These are phyloP conservation scores for Coemansia sp. DNA, from an alignment of 192 early-diverging fungal genomes.

Conservation along the genomic window DNA sequence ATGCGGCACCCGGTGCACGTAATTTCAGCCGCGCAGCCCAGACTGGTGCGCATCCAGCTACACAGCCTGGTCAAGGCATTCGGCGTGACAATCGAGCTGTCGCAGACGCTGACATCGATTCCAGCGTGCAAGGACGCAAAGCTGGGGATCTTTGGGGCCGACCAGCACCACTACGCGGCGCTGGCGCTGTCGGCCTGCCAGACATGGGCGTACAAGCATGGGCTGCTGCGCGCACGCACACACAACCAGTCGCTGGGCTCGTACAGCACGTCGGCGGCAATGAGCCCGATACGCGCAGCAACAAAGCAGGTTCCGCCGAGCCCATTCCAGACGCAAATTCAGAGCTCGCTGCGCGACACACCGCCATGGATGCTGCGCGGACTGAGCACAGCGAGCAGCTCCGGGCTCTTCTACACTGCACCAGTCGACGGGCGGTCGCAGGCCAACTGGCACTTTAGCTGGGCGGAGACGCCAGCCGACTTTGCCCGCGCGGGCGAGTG, in stretches of 20 bases:
- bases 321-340: constrained; percentile 15
- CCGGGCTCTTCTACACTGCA: constrained; percentile 21
- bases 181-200: constrained; percentile 37
- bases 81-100: constrained; percentile 30
- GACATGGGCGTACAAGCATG: constrained; percentile 31
- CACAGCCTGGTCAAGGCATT: constrained; percentile 21
- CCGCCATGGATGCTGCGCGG: constrained; percentile 47
- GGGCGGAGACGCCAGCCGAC: constrained; percentile 38
- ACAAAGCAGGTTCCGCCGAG: constrained; percentile 17
- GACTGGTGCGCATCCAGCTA: constrained; percentile 33
- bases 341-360: constrained; percentile 14
- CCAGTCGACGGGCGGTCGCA: constrained; percentile 1
- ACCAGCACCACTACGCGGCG: constrained; percentile 31
- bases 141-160: constrained; percentile 30
- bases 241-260: constrained; percentile 24
- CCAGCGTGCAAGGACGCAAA: constrained; percentile 20
- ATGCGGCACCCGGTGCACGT: constrained; percentile 26
- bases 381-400: constrained; percentile 18
- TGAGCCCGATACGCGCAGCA: constrained; percentile 16
- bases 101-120: constrained; percentile 14
- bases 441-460: constrained; percentile 41
- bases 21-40: constrained; percentile 33
- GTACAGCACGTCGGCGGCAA: constrained; percentile 11
- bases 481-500: constrained; percentile 30
- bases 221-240: constrained; percentile 21